Percentiles rank a stretch among this genome's conserved stretches.
Evolutionary conservation across 2,329 filamentous ascomycete genomes (phyloP).

Genomic region (Verruconis gallopava): DNA sequence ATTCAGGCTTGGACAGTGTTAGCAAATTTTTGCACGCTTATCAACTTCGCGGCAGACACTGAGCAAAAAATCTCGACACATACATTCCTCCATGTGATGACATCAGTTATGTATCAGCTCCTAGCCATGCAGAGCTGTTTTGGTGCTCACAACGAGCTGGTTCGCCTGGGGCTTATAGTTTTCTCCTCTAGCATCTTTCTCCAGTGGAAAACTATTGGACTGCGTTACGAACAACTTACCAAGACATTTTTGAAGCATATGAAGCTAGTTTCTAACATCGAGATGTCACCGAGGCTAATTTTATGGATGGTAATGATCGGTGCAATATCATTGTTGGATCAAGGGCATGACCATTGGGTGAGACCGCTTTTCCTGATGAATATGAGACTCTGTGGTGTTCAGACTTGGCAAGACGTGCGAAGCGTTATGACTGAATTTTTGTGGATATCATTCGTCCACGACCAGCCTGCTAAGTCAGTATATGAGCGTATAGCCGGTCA

Average conservation of each 20-base stretch:
- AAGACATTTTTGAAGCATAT: background rate
- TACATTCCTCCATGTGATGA: conserved; percentile 22
- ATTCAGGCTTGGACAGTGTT: conserved; percentile 17
- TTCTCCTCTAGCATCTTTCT: conserved; percentile 30
- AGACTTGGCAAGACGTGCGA: background rate
- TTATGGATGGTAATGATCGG: background rate
- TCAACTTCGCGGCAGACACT: conserved; percentile 17
- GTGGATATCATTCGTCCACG: background rate
- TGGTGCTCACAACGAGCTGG: conserved; percentile 19
- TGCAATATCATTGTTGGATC: background rate
- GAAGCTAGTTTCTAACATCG: background rate
- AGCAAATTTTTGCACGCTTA: conserved; percentile 17
- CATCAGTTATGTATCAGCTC: conserved; percentile 29
- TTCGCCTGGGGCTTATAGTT: conserved; percentile 28
- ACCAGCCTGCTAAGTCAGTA: background rate
- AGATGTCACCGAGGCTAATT: background rate
- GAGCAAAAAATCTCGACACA: conserved; percentile 14
- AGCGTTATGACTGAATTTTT: background rate
- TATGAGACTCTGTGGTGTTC: background rate
- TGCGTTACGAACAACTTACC: conserved; percentile 14
- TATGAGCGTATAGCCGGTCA: too few species aligned
- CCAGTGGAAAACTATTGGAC: conserved; percentile 21
- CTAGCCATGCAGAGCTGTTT: conserved; percentile 13
- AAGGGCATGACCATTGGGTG: background rate
- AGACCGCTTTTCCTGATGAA: background rate